Evolutionary conservation across 2,329 filamentous ascomycete species (phyloP), one percentile per base, ranked within the genome.

Genomic region (Sporothrix euskadiensis): DNA sequence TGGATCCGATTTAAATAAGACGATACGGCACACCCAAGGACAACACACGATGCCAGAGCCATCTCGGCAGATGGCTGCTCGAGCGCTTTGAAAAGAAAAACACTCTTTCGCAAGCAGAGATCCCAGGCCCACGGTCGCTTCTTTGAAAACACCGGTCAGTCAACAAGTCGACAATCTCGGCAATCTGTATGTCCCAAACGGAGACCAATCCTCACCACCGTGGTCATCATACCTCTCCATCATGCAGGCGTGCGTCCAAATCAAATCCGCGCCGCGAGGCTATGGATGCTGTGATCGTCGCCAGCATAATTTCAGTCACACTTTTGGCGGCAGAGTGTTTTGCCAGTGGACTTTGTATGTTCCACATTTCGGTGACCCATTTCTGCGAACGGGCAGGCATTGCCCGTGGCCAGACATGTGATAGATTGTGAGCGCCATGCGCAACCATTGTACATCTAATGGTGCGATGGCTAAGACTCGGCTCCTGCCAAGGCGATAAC

Each of bases 11-110:
- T 80, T 1, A 78, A 75, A 72, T 81, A 83, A 0, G 81, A 82
- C 12, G 81, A 82, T 9, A 82, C 79, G 6, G 79, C 79, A 57
- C 78, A 81, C 7, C 82, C 82, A 26, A 83, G 79, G 3, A 80
- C 73, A 19, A 83, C 69, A 73, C 80, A 82, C 12, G 80, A 80
- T 30, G 71, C 75, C 16, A 83, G 78, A 78, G 82, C 80, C 35
- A 81, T 59, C 19, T 75, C 75, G 9, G 81, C 78, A n/a, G 80
- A 78, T 14, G 80, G 80, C 44, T 79, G 77, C 41, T 80, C 74
- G 39, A 79, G 61, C 19, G 14, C 22, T 32, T 57, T 57, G 12
- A 32, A 57, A 14, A 57, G 54, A 7, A 57, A 30, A 12, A 30
- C 14, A 32, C 54, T 57, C 54, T 32, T 32, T 16, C 26, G 54